phyloP scores from a whole-genome alignment of 2,329 filamentous ascomycete species.

The Xenosphaeropsis pyriputrescens region DNA sequence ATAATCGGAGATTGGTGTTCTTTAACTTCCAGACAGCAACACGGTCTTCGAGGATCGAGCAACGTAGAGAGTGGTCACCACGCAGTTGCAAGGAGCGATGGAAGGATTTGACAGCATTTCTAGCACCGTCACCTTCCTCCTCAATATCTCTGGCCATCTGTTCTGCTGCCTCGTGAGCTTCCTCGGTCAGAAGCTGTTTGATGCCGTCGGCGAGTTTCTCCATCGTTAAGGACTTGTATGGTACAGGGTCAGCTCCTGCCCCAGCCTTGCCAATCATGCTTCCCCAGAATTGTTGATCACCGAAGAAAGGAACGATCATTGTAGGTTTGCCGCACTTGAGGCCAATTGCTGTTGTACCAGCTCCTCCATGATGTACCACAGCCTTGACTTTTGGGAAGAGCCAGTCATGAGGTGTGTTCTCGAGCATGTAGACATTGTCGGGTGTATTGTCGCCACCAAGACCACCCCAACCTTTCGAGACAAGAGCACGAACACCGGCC shows the following conservation, averaged over 20 bases:
- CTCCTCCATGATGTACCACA: constrained; percentile 62
- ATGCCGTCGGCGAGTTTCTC: constrained; percentile 59
- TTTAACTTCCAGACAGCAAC: constrained; percentile 54
- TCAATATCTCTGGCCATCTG: constrained; percentile 47
- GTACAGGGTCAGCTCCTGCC: constrained; percentile 51
- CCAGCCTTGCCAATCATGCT: constrained; percentile 47
- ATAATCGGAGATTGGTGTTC: constrained; percentile 42
- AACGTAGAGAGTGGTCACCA: constrained; percentile 42
- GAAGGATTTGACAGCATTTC: constrained; percentile 54
- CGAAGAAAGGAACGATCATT: constrained; percentile 69
- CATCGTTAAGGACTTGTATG: constrained; percentile 49
- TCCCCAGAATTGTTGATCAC: constrained; percentile 69
- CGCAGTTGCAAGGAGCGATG: constrained; percentile 41
- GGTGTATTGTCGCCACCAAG: constrained; percentile 44
- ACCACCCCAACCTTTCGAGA: constrained; percentile 65
- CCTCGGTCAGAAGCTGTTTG: constrained; percentile 46
- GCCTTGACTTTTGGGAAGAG: constrained; percentile 52
- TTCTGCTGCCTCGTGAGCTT: constrained; percentile 40
- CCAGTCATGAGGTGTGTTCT: constrained; percentile 67
- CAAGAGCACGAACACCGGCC: constrained; percentile 54
- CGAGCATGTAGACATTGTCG: constrained; percentile 56
- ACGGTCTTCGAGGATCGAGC: constrained; percentile 46
- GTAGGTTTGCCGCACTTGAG: constrained; percentile 58
- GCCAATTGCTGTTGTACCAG: constrained; percentile 61
- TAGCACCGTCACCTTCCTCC: constrained; percentile 48